Base-by-base conservation (phyloP, 352 stramenopile genomes). In the Phytophthora cactorum region DNA sequence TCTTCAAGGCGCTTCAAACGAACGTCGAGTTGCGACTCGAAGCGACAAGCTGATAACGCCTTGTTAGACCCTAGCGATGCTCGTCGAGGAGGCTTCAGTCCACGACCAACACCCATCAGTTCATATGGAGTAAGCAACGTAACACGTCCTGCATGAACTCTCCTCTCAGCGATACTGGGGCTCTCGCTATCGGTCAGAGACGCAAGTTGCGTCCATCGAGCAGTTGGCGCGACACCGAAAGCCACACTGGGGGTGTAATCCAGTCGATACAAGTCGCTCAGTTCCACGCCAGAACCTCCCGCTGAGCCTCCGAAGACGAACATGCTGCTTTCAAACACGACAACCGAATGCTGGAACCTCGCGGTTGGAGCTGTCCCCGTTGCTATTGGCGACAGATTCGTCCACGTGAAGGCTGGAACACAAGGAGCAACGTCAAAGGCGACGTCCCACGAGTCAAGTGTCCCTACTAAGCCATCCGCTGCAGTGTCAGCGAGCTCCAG, bases 231-330 rank as follows among this genome's bases (percentile, higher is more conserved):
- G 15, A 43, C 67, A 32, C 45, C 45, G 22, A 38, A 32, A 41
- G 38, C 52, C 34, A 63, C 55, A 3, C 44, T 72, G 0, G 73
- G 50, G 1, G 64, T 71, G 41, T 92, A 93, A 59, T 93, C 82
- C 44, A 93, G 55, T 3, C 85, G 79, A 54, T 86, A 86, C 5
- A 93, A 53, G 62, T 93, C 85, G 5, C 66, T 73, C 22, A 89
- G 41, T 10, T 74, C 65, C 39, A 70, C 52, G 0, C 71, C 63
- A n/a, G 72, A 74, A 1, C n/a, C 39, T 5, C 68, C 74, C 27
- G 56, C 82, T 43, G 64, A 59, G 11, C 86, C 86, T 22, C 84
- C 86, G 27, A 75, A 89, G n/a, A 92, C 64, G 58, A 94, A 94
- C 77, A 94, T 84, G 28, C 73, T 85, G 60, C 44, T 86, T 25